These are phyloP conservation scores for Colletotrichum musae DNA, from an alignment of 2,329 filamentous ascomycete species.

Conservation along the genomic window DNA sequence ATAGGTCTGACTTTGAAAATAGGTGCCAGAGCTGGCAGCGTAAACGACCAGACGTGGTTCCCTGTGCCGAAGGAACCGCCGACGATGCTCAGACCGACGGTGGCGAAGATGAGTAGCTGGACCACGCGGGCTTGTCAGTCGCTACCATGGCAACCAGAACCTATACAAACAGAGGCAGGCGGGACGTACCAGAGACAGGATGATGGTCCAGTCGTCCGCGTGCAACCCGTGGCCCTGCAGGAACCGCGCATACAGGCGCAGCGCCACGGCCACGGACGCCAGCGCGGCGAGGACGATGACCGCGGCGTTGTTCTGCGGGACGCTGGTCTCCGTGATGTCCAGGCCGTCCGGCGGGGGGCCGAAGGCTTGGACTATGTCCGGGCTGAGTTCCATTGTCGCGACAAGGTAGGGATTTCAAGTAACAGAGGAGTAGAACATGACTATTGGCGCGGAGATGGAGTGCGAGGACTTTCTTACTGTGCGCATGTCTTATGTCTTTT, in stretches of 20 bases:
- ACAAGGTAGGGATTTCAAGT: background rate
- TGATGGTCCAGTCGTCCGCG: conserved; percentile 30
- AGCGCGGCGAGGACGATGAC: conserved; percentile 23
- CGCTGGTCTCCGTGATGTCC: conserved; percentile 27
- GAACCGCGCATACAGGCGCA: conserved; percentile 22
- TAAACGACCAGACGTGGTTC: conserved; percentile 31
- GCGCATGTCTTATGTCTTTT: background rate
- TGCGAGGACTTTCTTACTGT: background rate
- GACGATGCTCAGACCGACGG: conserved; percentile 28
- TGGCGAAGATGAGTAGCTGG: conserved; percentile 24
- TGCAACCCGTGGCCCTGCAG: conserved; percentile 20
- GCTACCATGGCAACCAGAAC: too few species aligned
- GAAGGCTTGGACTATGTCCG: conserved; percentile 15
- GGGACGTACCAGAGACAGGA: conserved; percentile 17
- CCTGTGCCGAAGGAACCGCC: conserved; percentile 22
- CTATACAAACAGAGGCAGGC: too few species aligned
- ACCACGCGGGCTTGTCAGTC: background rate
- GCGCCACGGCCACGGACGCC: conserved; percentile 17
- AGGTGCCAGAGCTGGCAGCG: background rate
- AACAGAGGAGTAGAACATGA: background rate
- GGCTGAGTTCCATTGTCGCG: conserved; percentile 9
- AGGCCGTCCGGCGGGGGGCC: conserved; percentile 19
- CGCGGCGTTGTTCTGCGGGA: conserved; percentile 22
- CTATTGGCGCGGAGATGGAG: background rate
- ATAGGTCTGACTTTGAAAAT: conserved; percentile 13